A percentile compares a stretch with the other conserved stretches of the same genome.
Evolutionary conservation across 169 alveolate genomes (phyloP).

Genomic region (Theileria luwenshuni): DNA sequence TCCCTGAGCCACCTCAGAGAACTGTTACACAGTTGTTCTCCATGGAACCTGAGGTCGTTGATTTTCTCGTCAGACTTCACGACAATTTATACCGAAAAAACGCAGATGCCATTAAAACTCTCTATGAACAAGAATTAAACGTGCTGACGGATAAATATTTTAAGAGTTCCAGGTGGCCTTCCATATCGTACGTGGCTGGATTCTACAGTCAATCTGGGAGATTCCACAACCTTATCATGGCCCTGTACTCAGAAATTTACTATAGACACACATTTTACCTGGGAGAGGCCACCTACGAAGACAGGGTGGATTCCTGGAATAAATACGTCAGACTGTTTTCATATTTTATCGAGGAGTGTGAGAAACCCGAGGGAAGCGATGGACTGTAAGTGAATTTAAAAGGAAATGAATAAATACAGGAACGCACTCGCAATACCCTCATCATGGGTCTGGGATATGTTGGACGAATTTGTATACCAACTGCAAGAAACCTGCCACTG

Average conservation of each 20-base stretch:
- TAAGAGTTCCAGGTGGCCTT: slow-evolving; percentile 81
- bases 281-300: slow-evolving; percentile 79
- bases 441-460: slow-evolving; percentile 84
- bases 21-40: slow-evolving; percentile 59
- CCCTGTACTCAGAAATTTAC: slow-evolving; percentile 82
- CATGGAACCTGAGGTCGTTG: slow-evolving; percentile 81
- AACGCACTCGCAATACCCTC: slow-evolving; percentile 75
- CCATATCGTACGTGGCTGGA: slow-evolving; percentile 74
- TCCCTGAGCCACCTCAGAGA: slow-evolving; percentile 46
- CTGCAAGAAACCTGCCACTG: slow-evolving; percentile 80
- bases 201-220: slow-evolving; percentile 81
- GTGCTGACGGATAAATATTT: slow-evolving; percentile 76
- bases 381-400: slow-evolving; percentile 28
- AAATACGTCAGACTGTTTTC: slow-evolving; percentile 76
- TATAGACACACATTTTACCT: slow-evolving; percentile 81
- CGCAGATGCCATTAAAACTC: slow-evolving; percentile 75
- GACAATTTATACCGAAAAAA: slow-evolving; percentile 77
- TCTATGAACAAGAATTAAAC: slow-evolving; percentile 79
- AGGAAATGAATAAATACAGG: slow-evolving; percentile 7
- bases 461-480: slow-evolving; percentile 83
- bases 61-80: slow-evolving; percentile 74
- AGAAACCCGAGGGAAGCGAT: slow-evolving; percentile 51
- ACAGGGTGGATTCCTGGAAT: slow-evolving; percentile 80
- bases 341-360: slow-evolving; percentile 71
- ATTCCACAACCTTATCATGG: slow-evolving; percentile 77